Evolutionary conservation across 371 early-diverging fungal genomes (phyloP).

Genomic region (Circinella minor): DNA sequence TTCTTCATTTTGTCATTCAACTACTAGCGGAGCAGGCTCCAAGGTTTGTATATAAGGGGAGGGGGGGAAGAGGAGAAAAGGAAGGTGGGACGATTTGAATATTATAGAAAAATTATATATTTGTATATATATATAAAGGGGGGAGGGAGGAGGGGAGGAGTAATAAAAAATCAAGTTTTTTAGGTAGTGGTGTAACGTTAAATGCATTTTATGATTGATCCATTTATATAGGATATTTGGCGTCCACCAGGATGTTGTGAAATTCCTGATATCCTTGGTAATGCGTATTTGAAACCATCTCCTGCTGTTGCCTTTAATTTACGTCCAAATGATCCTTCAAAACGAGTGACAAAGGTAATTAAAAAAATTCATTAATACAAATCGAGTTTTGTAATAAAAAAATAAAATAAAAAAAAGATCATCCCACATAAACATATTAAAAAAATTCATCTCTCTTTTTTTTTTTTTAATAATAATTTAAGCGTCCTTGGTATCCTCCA

Average conservation of each 20-base stretch:
- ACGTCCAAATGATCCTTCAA: constrained; percentile 43
- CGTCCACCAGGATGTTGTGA: constrained; percentile 36
- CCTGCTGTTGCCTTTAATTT: constrained; percentile 43
- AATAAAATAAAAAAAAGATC: background rate
- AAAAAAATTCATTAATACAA: constrained; percentile 1
- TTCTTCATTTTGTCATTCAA: constrained; percentile 28
- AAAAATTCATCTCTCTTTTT: too few relatives aligned
- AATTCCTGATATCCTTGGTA: constrained; percentile 38
- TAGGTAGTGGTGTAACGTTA: background rate
- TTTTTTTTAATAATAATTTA: too few relatives aligned
- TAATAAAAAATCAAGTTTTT: too few relatives aligned
- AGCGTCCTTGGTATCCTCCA: constrained; percentile 58
- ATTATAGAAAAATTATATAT: too few relatives aligned
- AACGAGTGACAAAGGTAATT: constrained; percentile 48
- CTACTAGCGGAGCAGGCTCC: constrained; percentile 12
- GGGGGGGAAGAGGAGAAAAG: background rate
- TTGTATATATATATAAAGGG: background rate
- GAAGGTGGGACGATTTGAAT: too few relatives aligned
- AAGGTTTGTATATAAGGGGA: constrained; percentile 11
- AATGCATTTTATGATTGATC: background rate
- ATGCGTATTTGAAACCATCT: constrained; percentile 43
- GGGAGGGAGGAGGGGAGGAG: too few relatives aligned
- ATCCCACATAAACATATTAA: constrained; percentile 8
- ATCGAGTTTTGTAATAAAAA: background rate
- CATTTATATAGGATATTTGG: constrained; percentile 28